Evolutionary conservation across 257 asterid species (phyloP), one percentile per base, ranked within the genome.

Genomic region (Verbascum thapsus): DNA sequence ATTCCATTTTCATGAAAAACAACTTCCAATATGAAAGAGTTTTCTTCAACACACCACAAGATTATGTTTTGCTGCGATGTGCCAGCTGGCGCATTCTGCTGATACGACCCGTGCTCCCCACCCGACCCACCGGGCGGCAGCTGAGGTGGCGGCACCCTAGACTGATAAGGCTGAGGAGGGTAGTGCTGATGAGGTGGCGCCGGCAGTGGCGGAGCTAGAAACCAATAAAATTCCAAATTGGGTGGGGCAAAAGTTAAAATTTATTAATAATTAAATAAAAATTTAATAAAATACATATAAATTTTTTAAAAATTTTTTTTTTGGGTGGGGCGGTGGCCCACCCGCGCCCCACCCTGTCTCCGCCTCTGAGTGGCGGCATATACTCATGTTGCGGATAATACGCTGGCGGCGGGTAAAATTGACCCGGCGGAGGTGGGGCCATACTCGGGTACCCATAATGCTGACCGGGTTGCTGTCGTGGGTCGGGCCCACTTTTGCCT

Each of bases 341-440:
- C n/a, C n/a, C n/a, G n/a, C n/a, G n/a, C n/a, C n/a, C n/a, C n/a
- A n/a, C n/a, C n/a, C n/a, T n/a, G n/a, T n/a, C n/a, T n/a, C n/a
- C n/a, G n/a, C n/a, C n/a, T n/a, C n/a, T n/a, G n/a, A n/a, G n/a
- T n/a, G n/a, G 94, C 0, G 78, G 81, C 80, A 80, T 75, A 74
- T 89, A 83, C 5, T 88, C 94, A 23, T 79, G 81, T 10, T 80
- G 86, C 10, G 94, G 95, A 79, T 82, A 79, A 76, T 77, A 79
- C 2, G 86, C n/a, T n/a, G n/a, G 32, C 32, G 32, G 32, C 3
- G 78, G 95, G 72, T 85, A 92, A 63, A 81, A 83, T 53, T 83
- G 97, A 52, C 91, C 94, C 3, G 82, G 91, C 38, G 87, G 95
- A 23, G 88, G 94, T 1, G n/a, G n/a, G n/a, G n/a, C n/a, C n/a